These are phyloP conservation scores for Blechomonas ayalai DNA, from an alignment of 208 protist species.

Conservation along the genomic window DNA sequence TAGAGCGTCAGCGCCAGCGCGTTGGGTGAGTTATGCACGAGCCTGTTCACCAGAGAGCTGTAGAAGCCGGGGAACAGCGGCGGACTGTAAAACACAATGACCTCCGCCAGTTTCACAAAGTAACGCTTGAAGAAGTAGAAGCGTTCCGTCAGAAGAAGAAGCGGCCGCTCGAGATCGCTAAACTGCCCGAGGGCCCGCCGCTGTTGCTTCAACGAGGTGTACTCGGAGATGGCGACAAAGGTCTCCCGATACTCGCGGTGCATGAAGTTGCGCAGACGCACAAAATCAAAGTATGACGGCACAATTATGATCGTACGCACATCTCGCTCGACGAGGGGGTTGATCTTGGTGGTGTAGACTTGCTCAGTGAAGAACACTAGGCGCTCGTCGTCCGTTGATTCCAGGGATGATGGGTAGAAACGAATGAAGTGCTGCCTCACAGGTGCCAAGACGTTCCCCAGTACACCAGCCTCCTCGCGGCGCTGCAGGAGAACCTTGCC, in stretches of 20 bases:
- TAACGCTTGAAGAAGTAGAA: slow-evolving; percentile 96
- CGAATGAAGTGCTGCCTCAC: slow-evolving; percentile 91
- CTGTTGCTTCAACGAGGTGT: slow-evolving; percentile 80
- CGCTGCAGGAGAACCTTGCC: slow-evolving; percentile 62
- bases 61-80: slow-evolving; percentile 93
- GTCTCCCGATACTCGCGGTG: slow-evolving; percentile 85
- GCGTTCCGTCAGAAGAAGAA: slow-evolving; percentile 94
- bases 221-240: slow-evolving; percentile 89
- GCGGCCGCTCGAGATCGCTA: slow-evolving; percentile 65
- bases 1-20: slow-evolving; percentile 84
- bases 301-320: slow-evolving; percentile 90
- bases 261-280: slow-evolving; percentile 93
- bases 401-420: slow-evolving; percentile 47
- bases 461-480: slow-evolving; percentile 34
- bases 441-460: slow-evolving; percentile 52
- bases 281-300: slow-evolving; percentile 95
- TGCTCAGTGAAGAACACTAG: slow-evolving; percentile 90
- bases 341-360: slow-evolving; percentile 67
- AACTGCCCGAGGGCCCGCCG: slow-evolving; percentile 79
- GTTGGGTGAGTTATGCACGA: slow-evolving; percentile 66
- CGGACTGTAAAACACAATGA: slow-evolving; percentile 93
- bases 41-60: slow-evolving; percentile 81
- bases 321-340: slow-evolving; percentile 61
- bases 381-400: slow-evolving; percentile 71
- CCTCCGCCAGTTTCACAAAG: slow-evolving; percentile 87